phyloP scores from a whole-genome alignment of 345 rosid genomes.

The Syzygium aqueum region DNA sequence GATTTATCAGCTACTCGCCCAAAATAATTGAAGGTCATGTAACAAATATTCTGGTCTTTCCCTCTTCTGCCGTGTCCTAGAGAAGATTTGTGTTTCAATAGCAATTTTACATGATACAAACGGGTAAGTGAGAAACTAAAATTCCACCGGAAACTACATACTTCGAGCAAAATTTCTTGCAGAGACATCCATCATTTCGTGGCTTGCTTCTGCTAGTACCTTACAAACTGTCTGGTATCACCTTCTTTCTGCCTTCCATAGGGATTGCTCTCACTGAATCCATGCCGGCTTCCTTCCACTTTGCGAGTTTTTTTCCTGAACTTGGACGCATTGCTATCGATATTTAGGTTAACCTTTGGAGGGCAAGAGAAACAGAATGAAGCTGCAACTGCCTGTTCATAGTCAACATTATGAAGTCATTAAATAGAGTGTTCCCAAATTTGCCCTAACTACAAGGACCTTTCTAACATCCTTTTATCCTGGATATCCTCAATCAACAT shows the following conservation, averaged over 20 bases:
- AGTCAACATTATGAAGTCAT: not conserved
- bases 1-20: not conserved
- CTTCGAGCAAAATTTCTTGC: slow-evolving; percentile 9
- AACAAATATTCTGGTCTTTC: not conserved
- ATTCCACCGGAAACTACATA: not conserved
- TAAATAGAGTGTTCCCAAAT: not conserved
- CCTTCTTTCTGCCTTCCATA: slow-evolving; percentile 53
- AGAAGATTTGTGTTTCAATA: not conserved
- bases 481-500: not conserved
- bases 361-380: slow-evolving; percentile 90
- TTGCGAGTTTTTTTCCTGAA: slow-evolving; percentile 57
- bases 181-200: not conserved
- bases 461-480: not conserved
- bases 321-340: slow-evolving; percentile 86
- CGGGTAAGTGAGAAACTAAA: not conserved
- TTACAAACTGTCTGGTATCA: slow-evolving; percentile 41
- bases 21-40: not conserved
- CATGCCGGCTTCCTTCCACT: slow-evolving; percentile 35
- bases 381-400: slow-evolving; percentile 74
- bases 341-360: slow-evolving; percentile 75
- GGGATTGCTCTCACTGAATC: slow-evolving; percentile 68
- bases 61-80: not conserved
- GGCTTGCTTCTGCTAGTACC: slow-evolving; percentile 33
- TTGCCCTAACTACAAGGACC: not conserved
- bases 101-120: not conserved